Conservation (phyloP, 495 filamentous ascomycete genomes). For the Aspergillus bridgeri region DNA sequence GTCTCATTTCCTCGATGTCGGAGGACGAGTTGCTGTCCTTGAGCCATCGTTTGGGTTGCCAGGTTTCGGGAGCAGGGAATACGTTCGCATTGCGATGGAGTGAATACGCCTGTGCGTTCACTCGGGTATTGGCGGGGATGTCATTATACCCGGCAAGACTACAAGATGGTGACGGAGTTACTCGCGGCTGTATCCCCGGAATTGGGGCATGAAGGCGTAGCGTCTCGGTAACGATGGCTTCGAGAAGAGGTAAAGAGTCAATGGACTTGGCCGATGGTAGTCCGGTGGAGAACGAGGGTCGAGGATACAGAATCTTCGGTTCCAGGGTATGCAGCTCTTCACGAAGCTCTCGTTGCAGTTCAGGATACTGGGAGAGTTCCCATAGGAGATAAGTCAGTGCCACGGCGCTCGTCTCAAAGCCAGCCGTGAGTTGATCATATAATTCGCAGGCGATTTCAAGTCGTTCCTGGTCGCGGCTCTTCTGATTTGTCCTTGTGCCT, state of each 20-base stretch:
- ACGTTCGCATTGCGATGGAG: slow-evolving; percentile 64
- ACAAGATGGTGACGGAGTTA: slow-evolving; percentile 55
- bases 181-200: slow-evolving; percentile 71
- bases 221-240: slow-evolving; percentile 74
- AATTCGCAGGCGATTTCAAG: slow-evolving; percentile 65
- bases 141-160: slow-evolving; percentile 50
- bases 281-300: slow-evolving; percentile 11
- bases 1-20: slow-evolving; percentile 52
- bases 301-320: slow-evolving; percentile 29
- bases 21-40: slow-evolving; percentile 29
- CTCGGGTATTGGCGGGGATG: slow-evolving; percentile 62
- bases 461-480: slow-evolving; percentile 25
- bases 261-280: slow-evolving; percentile 60
- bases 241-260: slow-evolving; percentile 67
- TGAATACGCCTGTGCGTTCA: slow-evolving; percentile 67
- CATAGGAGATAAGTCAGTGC: slow-evolving; percentile 68
- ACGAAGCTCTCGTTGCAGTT: slow-evolving; percentile 56
- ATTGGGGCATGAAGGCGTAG: slow-evolving; percentile 71
- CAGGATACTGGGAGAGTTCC: slow-evolving; percentile 57
- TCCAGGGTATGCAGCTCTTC: slow-evolving; percentile 57
- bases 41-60: slow-evolving; percentile 63
- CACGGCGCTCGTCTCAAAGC: slow-evolving; percentile 75
- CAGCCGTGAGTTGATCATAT: slow-evolving; percentile 72
- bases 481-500: slow-evolving; percentile 17
- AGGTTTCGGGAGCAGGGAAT: slow-evolving; percentile 58